phyloP scores from a whole-genome alignment of 441 rosid genomes.

The Daphne laureola region DNA sequence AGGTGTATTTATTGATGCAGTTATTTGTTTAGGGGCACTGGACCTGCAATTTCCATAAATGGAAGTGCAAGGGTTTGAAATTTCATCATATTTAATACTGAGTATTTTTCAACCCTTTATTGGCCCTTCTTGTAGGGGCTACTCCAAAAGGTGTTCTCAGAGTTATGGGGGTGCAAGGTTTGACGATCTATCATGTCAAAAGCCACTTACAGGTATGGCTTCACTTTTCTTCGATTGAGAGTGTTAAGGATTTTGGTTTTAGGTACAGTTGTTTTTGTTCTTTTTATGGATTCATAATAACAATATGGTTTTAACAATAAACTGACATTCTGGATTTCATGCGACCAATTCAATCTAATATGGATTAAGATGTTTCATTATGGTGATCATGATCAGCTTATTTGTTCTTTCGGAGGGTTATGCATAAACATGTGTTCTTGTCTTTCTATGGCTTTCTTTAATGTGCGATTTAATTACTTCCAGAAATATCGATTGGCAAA shows the following conservation, averaged over 20 bases:
- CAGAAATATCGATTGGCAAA: constrained; percentile 99
- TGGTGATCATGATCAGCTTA: too few species aligned
- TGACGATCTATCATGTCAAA: constrained; percentile 96
- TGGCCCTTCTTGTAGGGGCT: constrained; percentile 50
- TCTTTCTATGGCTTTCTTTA: constrained; percentile 7
- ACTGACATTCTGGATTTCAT: too few species aligned
- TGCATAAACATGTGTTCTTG: constrained; percentile 4
- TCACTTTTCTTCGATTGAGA: neutral
- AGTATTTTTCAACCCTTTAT: constrained; percentile 4
- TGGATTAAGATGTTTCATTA: too few species aligned
- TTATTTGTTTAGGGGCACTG: too few species aligned
- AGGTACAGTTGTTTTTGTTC: too few species aligned
- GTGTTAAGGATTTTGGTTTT: neutral
- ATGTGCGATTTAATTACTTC: constrained; percentile 15
- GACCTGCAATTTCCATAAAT: too few species aligned
- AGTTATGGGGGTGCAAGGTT: constrained; percentile 96
- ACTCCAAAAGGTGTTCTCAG: constrained; percentile 98
- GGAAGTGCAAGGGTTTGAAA: too few species aligned
- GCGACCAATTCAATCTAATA: too few species aligned
- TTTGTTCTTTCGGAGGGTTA: too few species aligned
- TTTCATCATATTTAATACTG: constrained; percentile 1
- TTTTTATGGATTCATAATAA: too few species aligned
- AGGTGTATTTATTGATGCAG: too few species aligned
- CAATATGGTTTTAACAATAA: too few species aligned
- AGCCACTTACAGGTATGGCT: constrained; percentile 84